These are phyloP conservation scores for Trichoderma sp. DNA, from an alignment of 2,329 filamentous ascomycete species.

Conservation along the genomic window DNA sequence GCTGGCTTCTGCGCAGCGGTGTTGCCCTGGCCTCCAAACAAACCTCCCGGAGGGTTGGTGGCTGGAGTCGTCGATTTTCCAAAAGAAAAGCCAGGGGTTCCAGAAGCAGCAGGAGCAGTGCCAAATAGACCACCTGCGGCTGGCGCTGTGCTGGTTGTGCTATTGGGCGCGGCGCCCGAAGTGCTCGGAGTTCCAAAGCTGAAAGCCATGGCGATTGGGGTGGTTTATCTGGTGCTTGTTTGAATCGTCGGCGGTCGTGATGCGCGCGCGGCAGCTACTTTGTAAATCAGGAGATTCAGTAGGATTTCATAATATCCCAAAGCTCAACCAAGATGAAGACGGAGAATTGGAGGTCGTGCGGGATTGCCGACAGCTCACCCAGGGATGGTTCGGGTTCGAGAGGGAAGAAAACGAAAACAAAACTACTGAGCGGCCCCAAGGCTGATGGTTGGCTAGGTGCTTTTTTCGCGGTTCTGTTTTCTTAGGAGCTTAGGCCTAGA, in stretches of 20 bases:
- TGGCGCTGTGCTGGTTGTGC: slow-evolving; percentile 40
- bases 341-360: background rate
- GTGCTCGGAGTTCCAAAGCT: slow-evolving; percentile 40
- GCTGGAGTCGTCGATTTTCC: slow-evolving; percentile 34
- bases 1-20: slow-evolving; percentile 33
- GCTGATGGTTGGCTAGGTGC: slow-evolving; percentile 7
- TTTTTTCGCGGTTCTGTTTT: slow-evolving; percentile 24
- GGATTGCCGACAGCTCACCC: slow-evolving; percentile 1
- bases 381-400: background rate
- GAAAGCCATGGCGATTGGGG: slow-evolving; percentile 41
- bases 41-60: slow-evolving; percentile 29
- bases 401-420: slow-evolving; percentile 13
- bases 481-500: slow-evolving; percentile 6
- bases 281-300: slow-evolving; percentile 6
- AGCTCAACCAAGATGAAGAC: background rate
- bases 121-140: slow-evolving; percentile 47
- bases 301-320: slow-evolving; percentile 17
- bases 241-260: slow-evolving; percentile 17
- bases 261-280: background rate
- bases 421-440: slow-evolving; percentile 11
- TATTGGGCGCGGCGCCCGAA: slow-evolving; percentile 36
- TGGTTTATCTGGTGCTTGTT: background rate
- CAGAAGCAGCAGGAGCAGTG: slow-evolving; percentile 28
- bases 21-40: slow-evolving; percentile 39
- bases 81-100: slow-evolving; percentile 46